phyloP scores from a whole-genome alignment of 1,284 basidiomycete genomes.

The Phellopilus nigrolimitatus region DNA sequence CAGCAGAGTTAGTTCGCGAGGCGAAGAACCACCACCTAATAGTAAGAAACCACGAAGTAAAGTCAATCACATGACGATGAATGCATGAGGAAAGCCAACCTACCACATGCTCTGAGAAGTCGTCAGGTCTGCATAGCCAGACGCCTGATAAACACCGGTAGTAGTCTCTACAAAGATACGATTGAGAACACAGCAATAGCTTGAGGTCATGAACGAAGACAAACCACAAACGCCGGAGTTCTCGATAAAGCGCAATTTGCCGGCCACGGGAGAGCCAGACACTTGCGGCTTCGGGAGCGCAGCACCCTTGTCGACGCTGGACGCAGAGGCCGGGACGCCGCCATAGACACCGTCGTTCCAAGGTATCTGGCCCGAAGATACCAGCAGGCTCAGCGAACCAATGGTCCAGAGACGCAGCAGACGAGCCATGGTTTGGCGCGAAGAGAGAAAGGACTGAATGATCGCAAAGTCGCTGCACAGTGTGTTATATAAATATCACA shows the following conservation, averaged over 20 bases:
- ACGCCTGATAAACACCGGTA: slow-evolving; percentile 51
- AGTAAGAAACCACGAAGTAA: slow-evolving; percentile 27
- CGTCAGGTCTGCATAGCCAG: slow-evolving; percentile 56
- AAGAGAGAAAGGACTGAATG: no score
- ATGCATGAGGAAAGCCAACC: slow-evolving; percentile 16
- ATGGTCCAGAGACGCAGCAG: neutral
- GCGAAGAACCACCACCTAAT: slow-evolving; percentile 73
- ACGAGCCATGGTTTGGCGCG: no score
- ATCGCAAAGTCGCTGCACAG: no score
- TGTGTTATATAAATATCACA: no score
- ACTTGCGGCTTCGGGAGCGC: slow-evolving; percentile 3
- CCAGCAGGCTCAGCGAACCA: slow-evolving; percentile 4
- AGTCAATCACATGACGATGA: slow-evolving; percentile 1
- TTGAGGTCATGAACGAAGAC: neutral
- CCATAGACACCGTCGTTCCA: slow-evolving; percentile 15
- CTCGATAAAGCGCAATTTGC: slow-evolving; percentile 21
- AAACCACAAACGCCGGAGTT: slow-evolving; percentile 24
- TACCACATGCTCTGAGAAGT: slow-evolving; percentile 53
- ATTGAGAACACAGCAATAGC: neutral
- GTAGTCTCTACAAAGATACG: slow-evolving; percentile 42
- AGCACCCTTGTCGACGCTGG: slow-evolving; percentile 7
- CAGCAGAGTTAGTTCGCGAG: slow-evolving; percentile 53
- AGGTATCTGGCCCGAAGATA: slow-evolving; percentile 17
- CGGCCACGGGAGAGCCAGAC: slow-evolving; percentile 16
- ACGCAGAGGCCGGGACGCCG: slow-evolving; percentile 12